Conservation (phyloP, 805 yeast species). For the Debaryomyces hansenii region DNA sequence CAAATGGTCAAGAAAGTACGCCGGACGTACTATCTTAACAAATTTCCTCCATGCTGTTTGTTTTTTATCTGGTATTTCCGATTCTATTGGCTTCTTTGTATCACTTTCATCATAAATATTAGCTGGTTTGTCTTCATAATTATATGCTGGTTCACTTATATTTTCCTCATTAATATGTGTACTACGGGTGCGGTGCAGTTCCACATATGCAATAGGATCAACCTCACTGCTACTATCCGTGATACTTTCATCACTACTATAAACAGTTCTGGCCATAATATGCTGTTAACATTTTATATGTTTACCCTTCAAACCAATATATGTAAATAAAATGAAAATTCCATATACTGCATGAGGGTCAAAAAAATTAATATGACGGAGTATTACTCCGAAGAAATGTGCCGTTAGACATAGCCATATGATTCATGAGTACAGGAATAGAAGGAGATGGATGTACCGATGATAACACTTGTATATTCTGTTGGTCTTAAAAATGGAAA, state of each 20-base stretch:
- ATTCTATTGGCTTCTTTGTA: not conserved
- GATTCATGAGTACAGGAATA: too few relatives aligned
- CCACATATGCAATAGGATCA: not conserved
- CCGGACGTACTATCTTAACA: constrained; percentile 16
- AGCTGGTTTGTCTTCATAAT: not conserved
- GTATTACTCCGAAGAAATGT: too few relatives aligned
- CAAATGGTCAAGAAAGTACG: constrained; percentile 14
- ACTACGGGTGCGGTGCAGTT: not conserved
- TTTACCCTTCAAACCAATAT: too few relatives aligned
- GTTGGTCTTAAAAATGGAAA: too few relatives aligned
- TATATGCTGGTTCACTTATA: not conserved
- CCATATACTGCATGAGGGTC: too few relatives aligned
- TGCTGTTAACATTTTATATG: too few relatives aligned
- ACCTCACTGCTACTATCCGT: not conserved
- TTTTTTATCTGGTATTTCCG: not conserved
- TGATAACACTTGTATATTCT: too few relatives aligned
- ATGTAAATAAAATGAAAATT: too few relatives aligned
- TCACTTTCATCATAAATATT: not conserved
- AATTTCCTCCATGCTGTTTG: constrained; percentile 27
- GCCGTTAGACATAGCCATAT: too few relatives aligned
- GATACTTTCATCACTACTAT: not conserved
- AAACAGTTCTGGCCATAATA: too few relatives aligned
- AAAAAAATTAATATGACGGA: too few relatives aligned
- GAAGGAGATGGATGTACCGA: too few relatives aligned
- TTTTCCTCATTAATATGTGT: not conserved